A percentile compares a stretch with the other conserved stretches of the same genome.
phyloP scores from a whole-genome alignment of 2,329 filamentous ascomycete genomes.

The Elsinoe ampelina region DNA sequence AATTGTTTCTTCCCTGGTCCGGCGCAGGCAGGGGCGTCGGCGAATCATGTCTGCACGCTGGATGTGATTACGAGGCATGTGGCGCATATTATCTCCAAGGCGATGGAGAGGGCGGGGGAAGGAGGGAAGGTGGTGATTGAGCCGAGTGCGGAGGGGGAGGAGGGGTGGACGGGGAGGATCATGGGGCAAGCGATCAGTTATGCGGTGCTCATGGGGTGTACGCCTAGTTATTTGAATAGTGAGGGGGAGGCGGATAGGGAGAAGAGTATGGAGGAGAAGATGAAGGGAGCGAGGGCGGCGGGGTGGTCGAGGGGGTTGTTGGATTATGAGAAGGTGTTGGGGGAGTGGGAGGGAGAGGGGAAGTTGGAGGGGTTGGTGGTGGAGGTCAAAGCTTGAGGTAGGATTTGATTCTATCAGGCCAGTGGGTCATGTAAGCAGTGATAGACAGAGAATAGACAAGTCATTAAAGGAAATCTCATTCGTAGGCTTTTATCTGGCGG shows the following conservation, averaged over 20 bases:
- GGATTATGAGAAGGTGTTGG: slow-evolving; percentile 27
- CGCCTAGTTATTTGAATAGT: slow-evolving; percentile 45
- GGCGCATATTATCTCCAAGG: slow-evolving; percentile 36
- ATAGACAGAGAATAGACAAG: background rate
- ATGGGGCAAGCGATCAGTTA: slow-evolving; percentile 34
- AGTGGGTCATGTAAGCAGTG: background rate
- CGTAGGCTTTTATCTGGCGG: slow-evolving; percentile 10
- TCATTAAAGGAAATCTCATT: background rate
- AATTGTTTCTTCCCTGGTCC: slow-evolving; percentile 45
- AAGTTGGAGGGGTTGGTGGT: slow-evolving; percentile 27
- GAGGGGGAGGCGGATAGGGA: slow-evolving; percentile 31
- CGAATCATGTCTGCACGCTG: slow-evolving; percentile 33
- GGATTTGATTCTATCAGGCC: background rate
- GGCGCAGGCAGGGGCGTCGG: slow-evolving; percentile 33
- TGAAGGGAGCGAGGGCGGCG: slow-evolving; percentile 19
- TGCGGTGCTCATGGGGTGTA: slow-evolving; percentile 39
- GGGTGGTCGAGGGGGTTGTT: slow-evolving; percentile 26
- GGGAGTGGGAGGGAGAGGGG: slow-evolving; percentile 25
- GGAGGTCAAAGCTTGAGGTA: slow-evolving; percentile 18
- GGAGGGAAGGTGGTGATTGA: slow-evolving; percentile 31
- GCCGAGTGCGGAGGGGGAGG: slow-evolving; percentile 37
- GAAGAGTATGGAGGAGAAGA: slow-evolving; percentile 22
- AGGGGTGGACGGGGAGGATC: slow-evolving; percentile 38
- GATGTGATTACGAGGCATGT: slow-evolving; percentile 34
- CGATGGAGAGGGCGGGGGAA: slow-evolving; percentile 22